Evolutionary conservation across 2,329 filamentous ascomycete genomes (phyloP).

Genomic region (Apiospora malaysiana): DNA sequence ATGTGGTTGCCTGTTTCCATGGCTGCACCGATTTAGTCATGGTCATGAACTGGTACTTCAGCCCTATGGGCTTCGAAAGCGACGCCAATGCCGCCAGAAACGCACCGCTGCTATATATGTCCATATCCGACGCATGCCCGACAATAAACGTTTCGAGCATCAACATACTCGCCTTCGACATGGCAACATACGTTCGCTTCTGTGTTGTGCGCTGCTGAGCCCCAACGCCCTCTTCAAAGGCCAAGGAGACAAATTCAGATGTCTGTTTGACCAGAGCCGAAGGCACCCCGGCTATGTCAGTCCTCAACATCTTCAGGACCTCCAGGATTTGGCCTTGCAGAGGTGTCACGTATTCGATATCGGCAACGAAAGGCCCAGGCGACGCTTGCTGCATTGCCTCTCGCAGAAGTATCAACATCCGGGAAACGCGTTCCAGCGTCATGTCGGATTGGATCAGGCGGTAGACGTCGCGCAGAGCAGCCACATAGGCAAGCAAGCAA

Average conservation of each 20-base stretch:
- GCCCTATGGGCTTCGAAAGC: conserved; percentile 70
- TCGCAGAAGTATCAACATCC: conserved; percentile 74
- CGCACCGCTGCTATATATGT: conserved; percentile 73
- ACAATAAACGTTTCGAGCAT: conserved; percentile 68
- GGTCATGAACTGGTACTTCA: conserved; percentile 81
- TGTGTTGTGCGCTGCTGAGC: conserved; percentile 40
- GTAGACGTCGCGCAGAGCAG: conserved; percentile 78
- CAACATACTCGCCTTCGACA: conserved; percentile 82
- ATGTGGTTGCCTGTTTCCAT: conserved; percentile 82
- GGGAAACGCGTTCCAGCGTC: conserved; percentile 64
- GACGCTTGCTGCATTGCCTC: conserved; percentile 74
- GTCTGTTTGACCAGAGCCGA: conserved; percentile 72
- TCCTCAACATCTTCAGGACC: conserved; percentile 70
- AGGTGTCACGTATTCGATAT: conserved; percentile 75
- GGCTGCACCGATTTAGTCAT: conserved; percentile 73
- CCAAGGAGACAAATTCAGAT: conserved; percentile 73
- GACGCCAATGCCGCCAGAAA: conserved; percentile 69
- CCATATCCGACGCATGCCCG: conserved; percentile 63
- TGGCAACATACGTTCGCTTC: conserved; percentile 84
- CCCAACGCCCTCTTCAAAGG: conserved; percentile 58
- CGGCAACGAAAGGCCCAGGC: conserved; percentile 70
- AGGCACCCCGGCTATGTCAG: conserved; percentile 68
- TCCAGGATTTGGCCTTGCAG: conserved; percentile 75
- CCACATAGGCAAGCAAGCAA: conserved; percentile 84
- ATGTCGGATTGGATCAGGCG: conserved; percentile 71